Conservation (phyloP, 2,329 filamentous ascomycete species). For the Penicillium nordicum region DNA sequence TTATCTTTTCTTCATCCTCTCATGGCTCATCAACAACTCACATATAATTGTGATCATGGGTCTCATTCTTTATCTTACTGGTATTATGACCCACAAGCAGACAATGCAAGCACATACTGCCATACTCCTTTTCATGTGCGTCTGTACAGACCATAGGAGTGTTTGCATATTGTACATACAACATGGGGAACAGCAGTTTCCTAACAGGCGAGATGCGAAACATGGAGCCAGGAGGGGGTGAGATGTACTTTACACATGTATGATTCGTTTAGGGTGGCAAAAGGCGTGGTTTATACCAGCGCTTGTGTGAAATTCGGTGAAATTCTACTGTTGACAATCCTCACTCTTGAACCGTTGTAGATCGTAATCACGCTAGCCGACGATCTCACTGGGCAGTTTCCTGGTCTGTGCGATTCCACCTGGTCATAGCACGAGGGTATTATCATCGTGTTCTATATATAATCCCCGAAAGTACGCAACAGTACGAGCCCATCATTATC, state of each 20-base stretch:
- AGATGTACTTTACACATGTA: slow-evolving; percentile 2
- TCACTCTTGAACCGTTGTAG: slow-evolving; percentile 11
- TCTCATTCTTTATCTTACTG: not conserved
- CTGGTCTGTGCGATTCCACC: not conserved
- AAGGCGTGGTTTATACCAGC: not conserved
- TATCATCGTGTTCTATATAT: not conserved
- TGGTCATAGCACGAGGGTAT: not conserved
- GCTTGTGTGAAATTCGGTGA: not conserved
- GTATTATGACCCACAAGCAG: not conserved
- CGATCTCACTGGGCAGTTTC: not conserved
- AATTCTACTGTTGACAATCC: slow-evolving; percentile 7
- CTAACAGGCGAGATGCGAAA: not conserved
- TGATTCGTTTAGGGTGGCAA: not conserved
- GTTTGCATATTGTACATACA: not conserved
- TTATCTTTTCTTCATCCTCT: not conserved
- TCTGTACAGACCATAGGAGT: not conserved
- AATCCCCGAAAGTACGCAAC: not conserved
- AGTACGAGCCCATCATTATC: not conserved
- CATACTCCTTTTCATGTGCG: not conserved
- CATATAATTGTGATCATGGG: not conserved
- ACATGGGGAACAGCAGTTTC: not conserved
- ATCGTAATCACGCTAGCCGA: slow-evolving; percentile 16
- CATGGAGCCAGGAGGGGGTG: not conserved
- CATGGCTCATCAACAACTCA: not conserved
- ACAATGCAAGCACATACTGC: not conserved